Evolutionary conservation across 2,329 filamentous ascomycete genomes (phyloP).

Genomic region (Hortaea werneckii): DNA sequence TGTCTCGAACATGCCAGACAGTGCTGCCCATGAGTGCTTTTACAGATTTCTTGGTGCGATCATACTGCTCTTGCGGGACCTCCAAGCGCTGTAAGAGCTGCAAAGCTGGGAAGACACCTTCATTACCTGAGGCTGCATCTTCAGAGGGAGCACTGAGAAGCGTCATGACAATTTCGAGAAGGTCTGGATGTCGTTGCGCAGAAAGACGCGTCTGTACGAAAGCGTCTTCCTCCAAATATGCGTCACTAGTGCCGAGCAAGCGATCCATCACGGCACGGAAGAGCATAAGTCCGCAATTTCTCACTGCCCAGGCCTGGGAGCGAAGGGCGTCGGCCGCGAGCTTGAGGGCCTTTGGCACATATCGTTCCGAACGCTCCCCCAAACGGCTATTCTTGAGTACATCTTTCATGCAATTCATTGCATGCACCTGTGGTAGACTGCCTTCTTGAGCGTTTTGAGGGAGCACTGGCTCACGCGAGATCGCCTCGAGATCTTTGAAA

Average conservation of each 20-base stretch:
- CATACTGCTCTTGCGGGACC: slow-evolving; percentile 48
- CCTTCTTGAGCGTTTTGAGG: slow-evolving; percentile 33
- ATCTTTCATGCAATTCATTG: slow-evolving; percentile 86
- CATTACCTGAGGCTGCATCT: slow-evolving; percentile 25
- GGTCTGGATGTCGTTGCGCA: slow-evolving; percentile 57
- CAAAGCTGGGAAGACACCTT: slow-evolving; percentile 73
- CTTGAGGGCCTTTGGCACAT: slow-evolving; percentile 62
- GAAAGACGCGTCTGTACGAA: slow-evolving; percentile 47
- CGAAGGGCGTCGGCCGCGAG: slow-evolving; percentile 72
- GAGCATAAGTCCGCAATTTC: slow-evolving; percentile 85
- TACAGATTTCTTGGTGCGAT: slow-evolving; percentile 49
- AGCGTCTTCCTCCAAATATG: slow-evolving; percentile 47
- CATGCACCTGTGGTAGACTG: slow-evolving; percentile 80
- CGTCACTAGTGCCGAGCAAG: slow-evolving; percentile 63
- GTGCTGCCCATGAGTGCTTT: slow-evolving; percentile 54
- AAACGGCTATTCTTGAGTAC: slow-evolving; percentile 78
- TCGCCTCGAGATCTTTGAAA: slow-evolving; percentile 51
- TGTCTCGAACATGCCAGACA: slow-evolving; percentile 73
- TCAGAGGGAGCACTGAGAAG: slow-evolving; percentile 38
- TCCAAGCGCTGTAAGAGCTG: slow-evolving; percentile 67
- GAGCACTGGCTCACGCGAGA: slow-evolving; percentile 35
- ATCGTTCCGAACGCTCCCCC: slow-evolving; percentile 59
- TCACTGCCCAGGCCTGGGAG: slow-evolving; percentile 82
- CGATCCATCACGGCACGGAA: slow-evolving; percentile 75
- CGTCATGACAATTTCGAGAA: slow-evolving; percentile 53